Base-by-base conservation (phyloP, 306 rosid genomes). In the Pyrus communis region DNA sequence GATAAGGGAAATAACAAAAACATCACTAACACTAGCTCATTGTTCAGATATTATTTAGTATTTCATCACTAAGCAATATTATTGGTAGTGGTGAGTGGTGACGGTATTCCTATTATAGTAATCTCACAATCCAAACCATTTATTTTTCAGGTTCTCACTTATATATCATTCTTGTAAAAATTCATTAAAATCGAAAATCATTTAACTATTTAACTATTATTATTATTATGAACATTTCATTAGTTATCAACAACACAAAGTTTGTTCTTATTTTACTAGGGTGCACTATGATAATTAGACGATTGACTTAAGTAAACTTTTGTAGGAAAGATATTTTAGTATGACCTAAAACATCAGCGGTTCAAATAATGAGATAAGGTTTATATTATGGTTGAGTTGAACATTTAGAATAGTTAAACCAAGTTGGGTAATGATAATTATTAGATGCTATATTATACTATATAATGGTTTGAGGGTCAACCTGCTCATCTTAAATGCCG, bases 401-500 rank as follows among this genome's bases (percentile, higher is more conserved):
- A 49, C 70, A 62, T 19, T 74, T 74, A 74, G 70, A 74, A 43
- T 74, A 18, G 59, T 74, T 74, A 74, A 74, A 28, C n/a, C 70
- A 62, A 74, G 70, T 74, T 21, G 61, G 70, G 70, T 28, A 45
- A 62, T 61, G 22, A 74, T 11, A 58, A 42, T 43, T 28, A 21
- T 74, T 40, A 33, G 11, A 30, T 12, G 13, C n/a, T 8, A 14
- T 38, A 11, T 31, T 57, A n/a, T 74, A 40, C 54, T 25, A 35
- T 72, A 57, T 40, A 73, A 42, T 74, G 69, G 40, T 60, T 74
- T 74, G 69, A 45, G 70, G 69, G 78, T 74, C 78, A 74, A 74
- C 70, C 60, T 43, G 46, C 45, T 74, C 59, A 74, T 62, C 78
- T 61, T 62, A 74, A 27, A 62, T 17, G 45, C 46, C 45, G 78